Conservation (phyloP, 371 early-diverging fungal genomes). For the Nosema muscidifuracis region DNA sequence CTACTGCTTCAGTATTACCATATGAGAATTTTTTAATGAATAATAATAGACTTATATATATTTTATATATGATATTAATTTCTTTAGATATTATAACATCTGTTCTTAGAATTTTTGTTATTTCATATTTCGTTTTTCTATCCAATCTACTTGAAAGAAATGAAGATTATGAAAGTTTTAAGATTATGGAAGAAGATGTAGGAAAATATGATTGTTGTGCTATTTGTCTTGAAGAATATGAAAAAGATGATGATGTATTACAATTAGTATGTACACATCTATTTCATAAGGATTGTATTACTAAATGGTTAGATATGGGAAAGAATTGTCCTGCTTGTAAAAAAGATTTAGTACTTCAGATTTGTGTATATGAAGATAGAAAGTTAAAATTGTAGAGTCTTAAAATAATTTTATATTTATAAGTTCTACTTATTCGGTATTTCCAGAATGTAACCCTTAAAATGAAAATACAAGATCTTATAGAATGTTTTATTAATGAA, state of each 20-base stretch:
- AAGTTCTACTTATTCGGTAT: not conserved
- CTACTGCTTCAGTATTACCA: no score
- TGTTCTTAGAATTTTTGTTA: no score
- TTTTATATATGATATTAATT: not conserved
- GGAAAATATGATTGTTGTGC: not conserved
- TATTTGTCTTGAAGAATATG: conserved; percentile 10
- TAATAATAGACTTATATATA: no score
- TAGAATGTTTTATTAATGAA: conserved; percentile 53
- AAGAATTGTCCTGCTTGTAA: conserved; percentile 11
- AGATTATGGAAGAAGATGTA: not conserved
- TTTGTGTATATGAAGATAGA: not conserved
- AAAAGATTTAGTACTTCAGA: conserved; percentile 1
- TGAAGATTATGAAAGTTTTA: not conserved
- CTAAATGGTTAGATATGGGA: not conserved
- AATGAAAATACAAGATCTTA: conserved; percentile 17
- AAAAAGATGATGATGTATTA: not conserved
- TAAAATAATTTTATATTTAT: not conserved
- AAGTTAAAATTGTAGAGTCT: not conserved
- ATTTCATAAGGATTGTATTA: conserved; percentile 7
- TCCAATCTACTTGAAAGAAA: not conserved
- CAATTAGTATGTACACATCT: not conserved
- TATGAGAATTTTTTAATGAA: no score
- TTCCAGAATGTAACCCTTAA: not conserved
- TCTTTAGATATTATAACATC: no score
- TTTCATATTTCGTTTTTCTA: not conserved